A percentile compares a stretch with the other conserved stretches of the same genome.
Evolutionary conservation across 306 rosid species (phyloP).

Genomic region (Sesbania bispinosa): DNA sequence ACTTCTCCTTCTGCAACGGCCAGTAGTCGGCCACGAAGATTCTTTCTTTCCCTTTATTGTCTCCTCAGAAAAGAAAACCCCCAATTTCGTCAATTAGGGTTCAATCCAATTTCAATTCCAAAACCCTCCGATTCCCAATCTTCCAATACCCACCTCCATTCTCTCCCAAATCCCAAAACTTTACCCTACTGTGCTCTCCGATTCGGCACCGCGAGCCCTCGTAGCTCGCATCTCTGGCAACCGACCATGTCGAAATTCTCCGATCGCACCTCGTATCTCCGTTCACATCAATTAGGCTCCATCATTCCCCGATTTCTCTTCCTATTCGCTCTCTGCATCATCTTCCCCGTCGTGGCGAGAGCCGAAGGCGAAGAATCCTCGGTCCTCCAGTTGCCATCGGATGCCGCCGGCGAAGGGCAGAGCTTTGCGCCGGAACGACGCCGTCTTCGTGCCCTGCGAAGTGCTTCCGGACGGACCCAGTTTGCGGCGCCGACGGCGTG

Average conservation of each 20-base stretch:
- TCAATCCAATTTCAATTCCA: conserved; percentile 14
- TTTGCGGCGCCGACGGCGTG: conserved; percentile 77
- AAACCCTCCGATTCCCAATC: neutral
- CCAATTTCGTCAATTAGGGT: conserved; percentile 30
- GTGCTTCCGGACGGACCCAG: conserved; percentile 81
- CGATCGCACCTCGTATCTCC: too few relatives aligned
- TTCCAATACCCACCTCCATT: neutral
- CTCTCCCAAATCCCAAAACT: neutral
- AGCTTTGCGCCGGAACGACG: conserved; percentile 34
- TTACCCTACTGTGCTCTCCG: neutral
- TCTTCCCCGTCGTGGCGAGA: conserved; percentile 27
- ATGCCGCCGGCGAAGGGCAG: conserved; percentile 11
- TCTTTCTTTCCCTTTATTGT: neutral
- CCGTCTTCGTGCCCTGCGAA: conserved; percentile 60
- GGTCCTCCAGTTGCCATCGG: conserved; percentile 37
- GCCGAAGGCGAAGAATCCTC: conserved; percentile 29
- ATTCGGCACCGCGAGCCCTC: conserved; percentile 24
- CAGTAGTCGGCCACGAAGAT: conserved; percentile 6
- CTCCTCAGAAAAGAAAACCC: neutral
- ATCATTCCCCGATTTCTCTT: neutral
- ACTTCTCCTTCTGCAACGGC: too few relatives aligned
- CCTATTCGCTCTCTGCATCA: neutral
- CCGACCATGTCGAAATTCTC: conserved; percentile 35
- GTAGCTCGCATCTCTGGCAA: conserved; percentile 38
- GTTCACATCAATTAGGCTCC: too few relatives aligned